Evolutionary conservation across 129 eudicot genomes (phyloP).

Genomic region (Ambrosia artemisiifolia): DNA sequence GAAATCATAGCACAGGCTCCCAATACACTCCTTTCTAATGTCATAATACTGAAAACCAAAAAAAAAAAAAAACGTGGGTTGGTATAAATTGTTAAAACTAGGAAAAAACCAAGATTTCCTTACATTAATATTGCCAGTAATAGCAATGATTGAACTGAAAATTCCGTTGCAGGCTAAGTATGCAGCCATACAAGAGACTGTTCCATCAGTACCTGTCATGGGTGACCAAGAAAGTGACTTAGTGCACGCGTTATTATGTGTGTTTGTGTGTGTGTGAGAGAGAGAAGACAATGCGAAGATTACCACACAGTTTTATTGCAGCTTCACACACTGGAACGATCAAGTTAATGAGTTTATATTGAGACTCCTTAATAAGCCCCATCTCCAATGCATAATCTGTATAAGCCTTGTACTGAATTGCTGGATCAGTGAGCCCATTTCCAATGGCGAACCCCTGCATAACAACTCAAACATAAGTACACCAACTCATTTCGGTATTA

Average conservation of each 20-base stretch:
- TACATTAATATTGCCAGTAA: slow-evolving; percentile 53
- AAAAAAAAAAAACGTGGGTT: background rate
- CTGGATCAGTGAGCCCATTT: slow-evolving; percentile 83
- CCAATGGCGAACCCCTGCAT: slow-evolving; percentile 85
- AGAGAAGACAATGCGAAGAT: no score
- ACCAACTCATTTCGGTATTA: background rate
- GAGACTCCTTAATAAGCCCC: slow-evolving; percentile 49
- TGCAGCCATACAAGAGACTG: slow-evolving; percentile 47
- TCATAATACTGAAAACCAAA: slow-evolving; percentile 58
- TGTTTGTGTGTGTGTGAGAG: background rate
- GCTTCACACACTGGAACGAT: slow-evolving; percentile 52
- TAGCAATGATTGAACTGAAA: slow-evolving; percentile 39
- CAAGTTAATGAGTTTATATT: slow-evolving; percentile 37
- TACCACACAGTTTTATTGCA: slow-evolving; percentile 76
- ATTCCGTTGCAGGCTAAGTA: slow-evolving; percentile 47
- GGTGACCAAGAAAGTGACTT: background rate
- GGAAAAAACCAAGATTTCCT: slow-evolving; percentile 6
- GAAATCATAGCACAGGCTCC: slow-evolving; percentile 70
- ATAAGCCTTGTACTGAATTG: slow-evolving; percentile 77
- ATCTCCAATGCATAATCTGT: slow-evolving; percentile 70
- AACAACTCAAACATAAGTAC: slow-evolving; percentile 15
- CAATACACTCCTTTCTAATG: slow-evolving; percentile 63
- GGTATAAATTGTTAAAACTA: background rate
- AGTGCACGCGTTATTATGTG: background rate
- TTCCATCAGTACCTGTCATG: slow-evolving; percentile 52